Conservation (phyloP, 176 grass and related monocot genomes). For the Eragrostis curvula region DNA sequence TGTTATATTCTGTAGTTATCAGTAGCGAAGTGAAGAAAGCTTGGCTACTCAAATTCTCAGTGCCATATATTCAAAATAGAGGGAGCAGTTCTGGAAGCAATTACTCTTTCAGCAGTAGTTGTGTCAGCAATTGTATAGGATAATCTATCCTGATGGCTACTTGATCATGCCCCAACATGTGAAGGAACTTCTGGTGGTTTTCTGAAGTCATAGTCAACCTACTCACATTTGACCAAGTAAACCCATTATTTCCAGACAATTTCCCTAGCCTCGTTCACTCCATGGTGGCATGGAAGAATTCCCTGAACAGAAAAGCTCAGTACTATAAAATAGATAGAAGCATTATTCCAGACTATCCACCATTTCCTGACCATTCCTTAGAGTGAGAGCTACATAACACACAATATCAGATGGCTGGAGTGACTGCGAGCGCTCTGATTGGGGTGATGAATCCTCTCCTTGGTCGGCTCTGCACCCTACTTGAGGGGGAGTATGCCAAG, state of each 20-base stretch:
- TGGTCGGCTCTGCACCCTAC: not conserved
- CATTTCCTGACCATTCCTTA: not conserved
- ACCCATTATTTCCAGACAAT: not conserved
- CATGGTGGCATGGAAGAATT: not conserved
- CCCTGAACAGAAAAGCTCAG: not conserved
- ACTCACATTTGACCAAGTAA: not conserved
- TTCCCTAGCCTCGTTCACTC: not conserved
- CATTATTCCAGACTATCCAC: not conserved
- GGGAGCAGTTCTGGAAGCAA: not conserved
- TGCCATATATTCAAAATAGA: not conserved
- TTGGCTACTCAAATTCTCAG: not conserved
- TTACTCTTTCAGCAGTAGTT: not conserved
- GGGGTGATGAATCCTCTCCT: conserved; percentile 28
- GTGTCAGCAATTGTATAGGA: not conserved
- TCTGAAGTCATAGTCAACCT: not conserved
- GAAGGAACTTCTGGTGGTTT: not conserved
- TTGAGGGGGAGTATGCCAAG: conserved; percentile 5
- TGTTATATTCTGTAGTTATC: not conserved
- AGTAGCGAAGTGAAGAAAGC: not conserved
- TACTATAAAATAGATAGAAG: not conserved
- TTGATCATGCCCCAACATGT: not conserved
- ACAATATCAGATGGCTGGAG: conserved; percentile 20
- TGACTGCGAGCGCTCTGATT: conserved; percentile 26
- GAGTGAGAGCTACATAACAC: not conserved
- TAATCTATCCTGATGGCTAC: not conserved